Conservation (phyloP, 768 basidiomycete species). For the Boletus rex-veris region DNA sequence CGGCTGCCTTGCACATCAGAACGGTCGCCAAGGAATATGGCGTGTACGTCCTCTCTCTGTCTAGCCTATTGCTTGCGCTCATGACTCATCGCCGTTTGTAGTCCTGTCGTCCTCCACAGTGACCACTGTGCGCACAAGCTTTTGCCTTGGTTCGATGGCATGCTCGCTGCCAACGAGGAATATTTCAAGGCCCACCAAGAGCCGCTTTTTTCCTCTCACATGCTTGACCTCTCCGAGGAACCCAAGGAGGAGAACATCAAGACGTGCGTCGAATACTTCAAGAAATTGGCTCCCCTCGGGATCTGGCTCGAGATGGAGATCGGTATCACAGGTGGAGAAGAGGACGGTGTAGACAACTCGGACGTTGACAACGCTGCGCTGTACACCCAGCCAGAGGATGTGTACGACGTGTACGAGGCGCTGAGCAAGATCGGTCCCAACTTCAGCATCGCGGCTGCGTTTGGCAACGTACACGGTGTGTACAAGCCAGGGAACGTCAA, state of each 20-base stretch:
- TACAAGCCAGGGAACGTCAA: slow-evolving; percentile 99
- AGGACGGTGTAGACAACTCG: slow-evolving; percentile 99
- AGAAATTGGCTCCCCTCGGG: slow-evolving; percentile 87
- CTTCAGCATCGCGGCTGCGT: slow-evolving; percentile 97
- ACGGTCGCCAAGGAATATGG: slow-evolving; percentile 87
- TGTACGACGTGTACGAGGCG: slow-evolving; percentile 88
- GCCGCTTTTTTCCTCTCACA: slow-evolving; percentile 93
- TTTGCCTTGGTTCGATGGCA: slow-evolving; percentile 98
- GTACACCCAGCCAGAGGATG: slow-evolving; percentile 97
- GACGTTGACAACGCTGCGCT: slow-evolving; percentile 88
- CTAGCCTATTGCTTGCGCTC: neutral
- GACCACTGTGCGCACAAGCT: slow-evolving; percentile 99
- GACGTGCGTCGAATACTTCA: slow-evolving; percentile 91
- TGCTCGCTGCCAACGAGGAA: slow-evolving; percentile 94
- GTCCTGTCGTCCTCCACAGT: slow-evolving; percentile 95
- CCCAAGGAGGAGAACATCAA: slow-evolving; percentile 92
- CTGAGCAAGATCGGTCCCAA: slow-evolving; percentile 81
- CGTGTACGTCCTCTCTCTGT: slow-evolving; percentile 55
- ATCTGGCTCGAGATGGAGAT: slow-evolving; percentile 99
- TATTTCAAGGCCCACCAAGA: slow-evolving; percentile 89
- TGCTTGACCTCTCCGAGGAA: slow-evolving; percentile 96
- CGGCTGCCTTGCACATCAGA: slow-evolving; percentile 90
- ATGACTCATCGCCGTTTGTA: slow-evolving; percentile 27
- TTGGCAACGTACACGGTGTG: slow-evolving; percentile 98
- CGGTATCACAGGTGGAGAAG: slow-evolving; percentile 99